Base-by-base conservation (phyloP, 371 early-diverging fungal genomes). In the Dinochytrium kinnereticum region DNA sequence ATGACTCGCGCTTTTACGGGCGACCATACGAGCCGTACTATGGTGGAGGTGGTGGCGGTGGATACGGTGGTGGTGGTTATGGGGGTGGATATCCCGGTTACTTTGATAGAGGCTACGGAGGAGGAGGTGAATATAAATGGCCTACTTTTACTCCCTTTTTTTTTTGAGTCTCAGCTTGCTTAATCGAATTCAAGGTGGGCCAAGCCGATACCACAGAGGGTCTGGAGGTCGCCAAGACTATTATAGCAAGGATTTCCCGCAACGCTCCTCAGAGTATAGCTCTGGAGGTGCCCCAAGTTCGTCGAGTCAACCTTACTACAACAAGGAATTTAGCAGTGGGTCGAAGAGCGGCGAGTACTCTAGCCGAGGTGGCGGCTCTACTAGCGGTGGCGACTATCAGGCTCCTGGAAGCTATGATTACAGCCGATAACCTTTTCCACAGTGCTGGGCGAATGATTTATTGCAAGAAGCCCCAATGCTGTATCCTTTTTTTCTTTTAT, bases 71-170 rank as follows among this genome's bases (percentile, higher is more conserved):
- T 31, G 75, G 73, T 70, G 69, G 73, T 37, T 70, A 70, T 40
- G 77, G 68, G 1, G 74, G 71, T 37, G 76, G 70, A 5, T 73
- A 64, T 66, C 69, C 55, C 10, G 72, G 75, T 55, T 40, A 69
- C 64, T 74, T 71, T 50, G 78, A 72, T 49, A 72, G 73, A 44
- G 79, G 73, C 39, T 77, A 70, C 53, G 70, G 51, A 28, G 78
- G 75, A 26, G 51, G 13, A 67, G 59, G 44, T 53, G 37, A 70
- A 37, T 67, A 19, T 34, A 31, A 38, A 36, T 13, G 33, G 24
- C 7, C 65, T 7, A 19, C 13, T 31, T 67, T 19, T 13, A 37
- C 30, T 21, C 44, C 7, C 15, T 40, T 51, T 17, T 30, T 0
- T 21, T 24, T 0, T 31, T 0, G 38, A 24, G 1, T n/a, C 21